These are phyloP conservation scores for Saccharomycopsis sp. DNA, from an alignment of 805 yeast genomes.

Conservation along the genomic window DNA sequence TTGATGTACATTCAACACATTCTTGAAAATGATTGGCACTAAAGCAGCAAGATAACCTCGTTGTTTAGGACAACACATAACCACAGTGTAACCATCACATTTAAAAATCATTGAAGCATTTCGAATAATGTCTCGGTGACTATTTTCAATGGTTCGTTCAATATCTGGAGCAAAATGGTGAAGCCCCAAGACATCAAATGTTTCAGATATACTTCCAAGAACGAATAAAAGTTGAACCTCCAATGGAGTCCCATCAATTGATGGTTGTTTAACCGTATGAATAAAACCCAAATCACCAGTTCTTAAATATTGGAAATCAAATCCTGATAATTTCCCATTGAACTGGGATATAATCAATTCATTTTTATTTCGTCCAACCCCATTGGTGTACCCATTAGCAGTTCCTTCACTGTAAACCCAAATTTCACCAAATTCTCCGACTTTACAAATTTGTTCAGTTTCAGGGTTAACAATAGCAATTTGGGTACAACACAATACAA, in stretches of 20 bases:
- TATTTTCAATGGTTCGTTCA: conserved; percentile 56
- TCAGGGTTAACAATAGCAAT: conserved; percentile 95
- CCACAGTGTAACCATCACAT: conserved; percentile 71
- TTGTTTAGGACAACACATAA: conserved; percentile 60
- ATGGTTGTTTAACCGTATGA: conserved; percentile 49
- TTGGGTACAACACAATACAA: conserved; percentile 92
- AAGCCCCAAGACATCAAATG: conserved; percentile 86
- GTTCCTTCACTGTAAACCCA: conserved; percentile 94
- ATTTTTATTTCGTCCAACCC: conserved; percentile 30
- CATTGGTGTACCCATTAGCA: conserved; percentile 51
- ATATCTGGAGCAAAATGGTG: conserved; percentile 87
- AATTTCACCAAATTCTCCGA: conserved; percentile 94
- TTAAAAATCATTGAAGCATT: conserved; percentile 60
- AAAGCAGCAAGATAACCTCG: conserved; percentile 55
- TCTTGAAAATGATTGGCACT: conserved; percentile 77
- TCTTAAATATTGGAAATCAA: conserved; percentile 61
- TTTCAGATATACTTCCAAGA: conserved; percentile 75
- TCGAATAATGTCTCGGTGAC: conserved; percentile 37
- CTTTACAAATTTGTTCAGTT: conserved; percentile 65
- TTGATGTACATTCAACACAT: conserved; percentile 73
- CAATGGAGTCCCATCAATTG: conserved; percentile 26
- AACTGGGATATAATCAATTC: conserved; percentile 46
- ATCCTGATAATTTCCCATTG: conserved; percentile 56
- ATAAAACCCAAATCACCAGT: conserved; percentile 95
- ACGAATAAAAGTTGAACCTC: conserved; percentile 76